Conservation (phyloP, 2,329 filamentous ascomycete species). For the Arthrocladium fulminans region DNA sequence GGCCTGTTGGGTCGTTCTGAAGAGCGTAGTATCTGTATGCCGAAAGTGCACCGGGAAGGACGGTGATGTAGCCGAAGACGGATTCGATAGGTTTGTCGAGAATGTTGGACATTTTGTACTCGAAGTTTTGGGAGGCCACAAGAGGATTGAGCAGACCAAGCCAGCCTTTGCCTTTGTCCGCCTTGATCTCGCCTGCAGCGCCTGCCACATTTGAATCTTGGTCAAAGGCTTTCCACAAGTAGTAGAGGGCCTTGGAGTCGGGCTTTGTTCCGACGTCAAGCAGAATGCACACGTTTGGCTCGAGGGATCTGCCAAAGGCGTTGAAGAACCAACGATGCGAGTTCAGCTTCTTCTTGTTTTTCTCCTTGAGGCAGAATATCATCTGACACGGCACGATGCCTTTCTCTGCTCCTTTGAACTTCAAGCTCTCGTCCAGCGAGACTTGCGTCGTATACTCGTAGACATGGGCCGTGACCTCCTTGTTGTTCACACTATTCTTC, state of each 20-base stretch:
- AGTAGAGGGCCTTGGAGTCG: constrained; percentile 81
- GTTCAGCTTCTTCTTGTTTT: constrained; percentile 95
- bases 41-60: constrained; percentile 86
- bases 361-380: constrained; percentile 97
- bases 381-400: constrained; percentile 97
- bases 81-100: constrained; percentile 94
- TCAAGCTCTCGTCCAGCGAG: constrained; percentile 85
- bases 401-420: constrained; percentile 98
- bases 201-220: constrained; percentile 95
- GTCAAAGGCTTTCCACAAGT: constrained; percentile 98
- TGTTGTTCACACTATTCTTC: constrained; percentile 95
- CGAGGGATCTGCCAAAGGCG: constrained; percentile 83
- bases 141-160: constrained; percentile 82
- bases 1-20: constrained; percentile 92
- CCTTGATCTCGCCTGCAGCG: constrained; percentile 94
- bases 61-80: constrained; percentile 96
- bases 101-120: constrained; percentile 99
- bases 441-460: constrained; percentile 99
- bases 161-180: constrained; percentile 82
- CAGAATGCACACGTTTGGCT: constrained; percentile 92
- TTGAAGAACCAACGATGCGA: constrained; percentile 99
- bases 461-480: constrained; percentile 89
- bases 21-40: constrained; percentile 93
- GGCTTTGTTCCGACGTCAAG: constrained; percentile 94
- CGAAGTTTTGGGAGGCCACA: constrained; percentile 95